Percentiles rank a stretch among this genome's conserved stretches.
Evolutionary conservation across 2,329 filamentous ascomycete species (phyloP).

Genomic region (Pseudogymnoascus sp.): DNA sequence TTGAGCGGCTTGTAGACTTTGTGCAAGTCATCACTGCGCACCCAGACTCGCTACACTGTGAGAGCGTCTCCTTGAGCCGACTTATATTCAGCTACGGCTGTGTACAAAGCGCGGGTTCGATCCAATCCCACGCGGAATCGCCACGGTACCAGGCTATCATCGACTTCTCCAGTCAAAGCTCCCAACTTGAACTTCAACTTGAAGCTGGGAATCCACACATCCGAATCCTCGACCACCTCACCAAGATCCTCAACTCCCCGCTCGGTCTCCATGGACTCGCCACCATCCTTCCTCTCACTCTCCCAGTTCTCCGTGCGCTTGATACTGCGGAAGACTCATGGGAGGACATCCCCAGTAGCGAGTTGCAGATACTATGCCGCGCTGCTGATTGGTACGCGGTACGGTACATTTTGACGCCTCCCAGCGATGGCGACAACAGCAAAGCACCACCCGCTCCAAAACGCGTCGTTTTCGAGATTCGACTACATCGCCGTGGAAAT

Average conservation of each 20-base stretch:
- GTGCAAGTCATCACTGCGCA: slow-evolving; percentile 56
- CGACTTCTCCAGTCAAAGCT: slow-evolving; percentile 44
- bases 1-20: slow-evolving; percentile 65
- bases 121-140: slow-evolving; percentile 14
- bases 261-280: slow-evolving; percentile 44
- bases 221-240: slow-evolving; percentile 53
- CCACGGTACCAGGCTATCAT: slow-evolving; percentile 48
- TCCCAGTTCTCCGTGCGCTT: slow-evolving; percentile 58
- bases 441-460: slow-evolving; percentile 25
- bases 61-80: slow-evolving; percentile 52
- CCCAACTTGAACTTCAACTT: slow-evolving; percentile 48
- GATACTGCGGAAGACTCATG: slow-evolving; percentile 53
- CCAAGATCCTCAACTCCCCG: slow-evolving; percentile 48
- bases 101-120: slow-evolving; percentile 19
- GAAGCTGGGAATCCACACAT: slow-evolving; percentile 60
- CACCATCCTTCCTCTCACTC: slow-evolving; percentile 49
- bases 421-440: background rate
- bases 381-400: slow-evolving; percentile 52
- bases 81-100: slow-evolving; percentile 63
- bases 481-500: slow-evolving; percentile 41
- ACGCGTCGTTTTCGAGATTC: slow-evolving; percentile 46
- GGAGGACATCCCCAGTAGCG: slow-evolving; percentile 35
- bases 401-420: slow-evolving; percentile 43
- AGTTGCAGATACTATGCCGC: slow-evolving; percentile 46
- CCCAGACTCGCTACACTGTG: slow-evolving; percentile 47